Evolutionary conservation across 768 basidiomycete genomes (phyloP).

Genomic region (Suillus tomentosus): DNA sequence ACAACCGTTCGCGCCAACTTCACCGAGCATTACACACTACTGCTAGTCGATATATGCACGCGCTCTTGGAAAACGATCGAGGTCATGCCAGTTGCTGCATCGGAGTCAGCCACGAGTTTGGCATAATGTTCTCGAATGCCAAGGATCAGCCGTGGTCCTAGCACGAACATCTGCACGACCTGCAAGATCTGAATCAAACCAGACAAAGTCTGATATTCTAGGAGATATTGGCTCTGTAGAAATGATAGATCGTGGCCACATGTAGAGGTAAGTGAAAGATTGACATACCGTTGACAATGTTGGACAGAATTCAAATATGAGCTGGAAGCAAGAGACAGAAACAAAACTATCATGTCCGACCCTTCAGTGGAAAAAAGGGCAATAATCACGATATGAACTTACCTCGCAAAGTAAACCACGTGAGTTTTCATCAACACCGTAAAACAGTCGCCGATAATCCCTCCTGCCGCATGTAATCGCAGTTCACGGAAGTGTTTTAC

Average conservation of each 20-base stretch:
- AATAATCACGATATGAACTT: background rate
- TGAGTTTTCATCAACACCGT: background rate
- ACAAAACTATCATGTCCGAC: background rate
- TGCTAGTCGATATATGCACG: too few species aligned
- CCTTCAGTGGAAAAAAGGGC: background rate
- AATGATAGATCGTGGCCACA: background rate
- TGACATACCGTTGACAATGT: background rate
- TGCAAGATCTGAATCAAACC: background rate
- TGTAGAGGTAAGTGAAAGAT: too few species aligned
- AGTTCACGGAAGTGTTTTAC: conserved; percentile 1
- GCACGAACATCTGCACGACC: background rate
- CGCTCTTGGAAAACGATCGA: too few species aligned
- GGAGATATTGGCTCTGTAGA: background rate
- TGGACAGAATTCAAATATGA: conserved; percentile 38
- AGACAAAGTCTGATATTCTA: background rate
- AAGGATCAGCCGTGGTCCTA: background rate
- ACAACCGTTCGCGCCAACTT: background rate
- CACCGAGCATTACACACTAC: too few species aligned
- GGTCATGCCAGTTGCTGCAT: background rate
- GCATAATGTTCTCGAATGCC: background rate
- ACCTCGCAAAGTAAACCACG: background rate
- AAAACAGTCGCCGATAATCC: background rate
- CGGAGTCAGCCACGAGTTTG: background rate
- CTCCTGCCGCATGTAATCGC: background rate
- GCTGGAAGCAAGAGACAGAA: fast-evolving